Evolutionary conservation across 257 asterid genomes (phyloP).

Genomic region (Rubia yunnanensis): DNA sequence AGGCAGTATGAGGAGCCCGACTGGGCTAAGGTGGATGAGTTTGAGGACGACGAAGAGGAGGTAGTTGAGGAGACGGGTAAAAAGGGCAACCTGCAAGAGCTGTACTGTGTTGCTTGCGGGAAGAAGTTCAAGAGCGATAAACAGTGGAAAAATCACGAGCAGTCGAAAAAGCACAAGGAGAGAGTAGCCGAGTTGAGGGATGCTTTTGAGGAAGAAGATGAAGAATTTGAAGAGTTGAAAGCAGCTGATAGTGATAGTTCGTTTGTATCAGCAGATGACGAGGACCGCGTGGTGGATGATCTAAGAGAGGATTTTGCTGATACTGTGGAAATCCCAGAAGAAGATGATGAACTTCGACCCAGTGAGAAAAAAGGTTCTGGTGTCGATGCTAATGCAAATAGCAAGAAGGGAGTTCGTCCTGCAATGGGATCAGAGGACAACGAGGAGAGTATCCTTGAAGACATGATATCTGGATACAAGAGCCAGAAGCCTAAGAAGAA

Average conservation of each 20-base stretch:
- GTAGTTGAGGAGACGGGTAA: constrained; percentile 35
- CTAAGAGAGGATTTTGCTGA: constrained; percentile 39
- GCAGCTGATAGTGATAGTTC: constrained; percentile 24
- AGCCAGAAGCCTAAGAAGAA: constrained; percentile 31
- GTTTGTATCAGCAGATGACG: constrained; percentile 52
- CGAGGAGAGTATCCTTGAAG: constrained; percentile 65
- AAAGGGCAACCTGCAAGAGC: constrained; percentile 31
- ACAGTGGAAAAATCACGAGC: constrained; percentile 98
- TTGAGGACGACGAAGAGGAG: constrained; percentile 55
- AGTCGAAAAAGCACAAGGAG: constrained; percentile 93
- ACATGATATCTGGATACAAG: constrained; percentile 63
- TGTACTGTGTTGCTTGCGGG: constrained; percentile 83
- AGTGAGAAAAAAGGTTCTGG: constrained; percentile 21
- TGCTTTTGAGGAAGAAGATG: constrained; percentile 64
- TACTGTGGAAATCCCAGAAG: constrained; percentile 31
- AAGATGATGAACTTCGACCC: constrained; percentile 30
- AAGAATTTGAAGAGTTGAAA: constrained; percentile 33
- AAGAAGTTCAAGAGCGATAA: constrained; percentile 93
- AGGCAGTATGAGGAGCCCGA: constrained; percentile 70
- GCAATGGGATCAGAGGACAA: constrained; percentile 44
- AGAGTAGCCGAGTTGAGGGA: constrained; percentile 73
- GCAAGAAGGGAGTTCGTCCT: constrained; percentile 17
- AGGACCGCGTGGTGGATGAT: constrained; percentile 41
- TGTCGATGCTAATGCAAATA: constrained; percentile 20
- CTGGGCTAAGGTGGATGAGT: constrained; percentile 72